These are phyloP conservation scores for Dianthus caryophyllus DNA, from an alignment of 148 eudicot species.

Conservation along the genomic window DNA sequence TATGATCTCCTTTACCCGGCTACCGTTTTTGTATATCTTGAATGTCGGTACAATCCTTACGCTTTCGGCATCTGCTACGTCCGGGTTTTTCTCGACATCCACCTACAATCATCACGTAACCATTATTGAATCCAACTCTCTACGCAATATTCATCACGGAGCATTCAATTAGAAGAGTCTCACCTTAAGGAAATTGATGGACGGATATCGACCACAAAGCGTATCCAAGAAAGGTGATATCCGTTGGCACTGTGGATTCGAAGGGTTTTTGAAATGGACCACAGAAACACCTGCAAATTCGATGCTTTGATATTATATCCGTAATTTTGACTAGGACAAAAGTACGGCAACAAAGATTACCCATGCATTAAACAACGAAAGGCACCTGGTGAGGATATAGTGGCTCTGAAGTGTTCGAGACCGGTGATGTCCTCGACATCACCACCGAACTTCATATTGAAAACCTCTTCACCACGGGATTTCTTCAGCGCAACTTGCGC, in stretches of 20 bases:
- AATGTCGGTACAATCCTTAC: constrained; percentile 73
- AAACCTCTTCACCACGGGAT: constrained; percentile 72
- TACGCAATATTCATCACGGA: too few relatives aligned
- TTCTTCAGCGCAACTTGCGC: constrained; percentile 84
- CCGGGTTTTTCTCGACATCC: constrained; percentile 57
- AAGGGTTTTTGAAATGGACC: constrained; percentile 51
- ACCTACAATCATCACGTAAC: constrained; percentile 36
- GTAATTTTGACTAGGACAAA: background rate
- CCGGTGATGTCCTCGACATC: constrained; percentile 58
- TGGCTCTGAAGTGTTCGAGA: constrained; percentile 73
- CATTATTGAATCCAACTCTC: too few relatives aligned
- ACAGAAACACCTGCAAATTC: constrained; percentile 55
- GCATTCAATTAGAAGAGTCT: background rate
- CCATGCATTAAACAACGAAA: background rate
- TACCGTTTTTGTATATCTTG: constrained; percentile 78
- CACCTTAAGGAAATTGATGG: constrained; percentile 76
- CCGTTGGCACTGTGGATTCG: constrained; percentile 50
- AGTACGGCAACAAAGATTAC: background rate
- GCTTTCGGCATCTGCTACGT: constrained; percentile 53
- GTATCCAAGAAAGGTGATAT: constrained; percentile 49
- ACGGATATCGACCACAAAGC: constrained; percentile 60
- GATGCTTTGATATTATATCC: background rate
- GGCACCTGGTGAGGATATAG: constrained; percentile 62
- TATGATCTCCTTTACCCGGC: constrained; percentile 67
- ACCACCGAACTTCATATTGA: constrained; percentile 77